Base-by-base conservation (phyloP, 441 rosid species). In the Erodium trifolium region DNA sequence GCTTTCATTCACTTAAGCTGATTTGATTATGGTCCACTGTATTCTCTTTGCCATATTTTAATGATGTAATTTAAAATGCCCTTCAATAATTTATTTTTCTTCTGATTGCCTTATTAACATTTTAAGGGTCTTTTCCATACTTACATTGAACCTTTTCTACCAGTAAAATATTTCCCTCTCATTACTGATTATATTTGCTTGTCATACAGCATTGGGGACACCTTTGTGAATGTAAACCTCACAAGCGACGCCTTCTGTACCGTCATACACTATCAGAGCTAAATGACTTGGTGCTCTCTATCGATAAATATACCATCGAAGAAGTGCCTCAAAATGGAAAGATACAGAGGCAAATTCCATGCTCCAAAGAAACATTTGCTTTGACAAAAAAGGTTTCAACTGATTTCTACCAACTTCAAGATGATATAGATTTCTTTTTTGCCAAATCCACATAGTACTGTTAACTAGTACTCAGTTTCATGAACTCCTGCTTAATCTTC, bases 171-270 rank as follows among this genome's bases (percentile, higher is more conserved):
- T 29, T 47, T n/a, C 14, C 8, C 37, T 59, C n/a, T 9, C 45
- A 55, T 71, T 65, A 14, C 67, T 70, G 64, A 71, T 71, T 71
- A 55, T 53, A 51, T 69, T 63, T 72, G 65, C 65, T 43, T 78
- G 53, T 71, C 49, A 31, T 86, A 82, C 93, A 94, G 99, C 99
- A 94, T 70, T 90, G 93, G 92, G 84, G 84, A 68, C 94, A 82
- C 73, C 84, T 94, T 69, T 91, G 99, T 80, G 99, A 91, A 78
- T 94, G 99, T 83, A 82, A 90, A 73, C 75, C 90, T 70, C 78
- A 82, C 71, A 88, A 79, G 77, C 86, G 67, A 70, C 72, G 87
- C 68, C 91, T 94, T 63, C 88, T 79, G 41, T 94, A 94, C 77
- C 99, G 92, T 47, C 78, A 90, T 79, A 85, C 91, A 65, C 84